Evolutionary conservation across 2,329 filamentous ascomycete genomes (phyloP), one percentile per base, ranked within the genome.

Genomic region (Akanthomyces uredinophilus): DNA sequence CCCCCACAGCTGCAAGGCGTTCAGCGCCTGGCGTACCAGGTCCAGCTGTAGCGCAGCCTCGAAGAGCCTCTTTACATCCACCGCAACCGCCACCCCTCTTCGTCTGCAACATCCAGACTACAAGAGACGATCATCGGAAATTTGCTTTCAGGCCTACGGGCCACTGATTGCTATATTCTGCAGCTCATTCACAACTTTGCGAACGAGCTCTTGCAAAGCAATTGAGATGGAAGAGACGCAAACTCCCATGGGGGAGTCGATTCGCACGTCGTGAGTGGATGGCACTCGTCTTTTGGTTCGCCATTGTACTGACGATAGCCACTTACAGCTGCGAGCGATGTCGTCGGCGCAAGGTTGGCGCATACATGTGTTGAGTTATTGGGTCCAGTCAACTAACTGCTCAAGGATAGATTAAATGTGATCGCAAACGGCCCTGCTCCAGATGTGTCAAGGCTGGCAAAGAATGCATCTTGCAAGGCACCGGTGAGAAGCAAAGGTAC

Each of bases 351-450:
- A 79, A 79, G 72, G 77, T 79, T 35, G 5, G 67, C 20, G 18
- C 22, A 14, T 41, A 16, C 32, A 8, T 50, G 47, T 41, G 53
- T 16, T 47, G 3, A 22, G n/a, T 47, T 13, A 24, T 14, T 47
- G 1, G 7, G 1, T 52, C 39, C 49, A 32, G 27, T 67, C 68
- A 64, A 74, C 74, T 65, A 76, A 39, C 29, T 27, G 18, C 24
- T 32, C 20, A 2, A 10, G 54, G 8, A 53, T 18, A 83, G 75
- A 78, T 84, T 43, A 84, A 82, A 72, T 84, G 82, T 68, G 78
- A 83, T 67, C 78, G 81, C 4, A 76, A 76, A 51, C 70, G 75
- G 16, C 82, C 82, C 14, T 84, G 82, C 66, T 77, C 76, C 37
- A 78, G 78, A 63, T 84, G 82, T 65, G 68, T 72, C 66, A 76